Base-by-base conservation (phyloP, 78 protist species). In the Acrasis kona region DNA sequence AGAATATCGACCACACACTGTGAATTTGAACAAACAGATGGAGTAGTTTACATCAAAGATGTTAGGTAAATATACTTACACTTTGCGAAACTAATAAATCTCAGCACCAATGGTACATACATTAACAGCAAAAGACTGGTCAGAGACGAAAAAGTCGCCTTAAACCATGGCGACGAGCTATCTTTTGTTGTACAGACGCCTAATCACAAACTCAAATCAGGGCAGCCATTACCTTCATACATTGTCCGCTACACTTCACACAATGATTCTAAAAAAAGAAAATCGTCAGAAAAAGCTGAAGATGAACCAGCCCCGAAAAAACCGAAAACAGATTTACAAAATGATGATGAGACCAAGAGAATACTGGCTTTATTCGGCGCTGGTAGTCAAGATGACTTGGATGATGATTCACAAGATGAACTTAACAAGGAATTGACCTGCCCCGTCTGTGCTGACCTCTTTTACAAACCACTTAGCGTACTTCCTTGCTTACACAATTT, bases 401-500 rank as follows among this genome's bases (percentile, higher is more conserved):
- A 67, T 67, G 71, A 12, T 34, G n/a, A 12, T 29, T 12, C 68
- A n/a, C 61, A 50, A 50, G 34, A 50, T n/a, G 61, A 50, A 50
- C 19, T 50, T n/a, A 50, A 19, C 38, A 38, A 4, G 6, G 74
- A 36, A 32, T 41, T 84, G 29, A 74, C 77, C 28, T 84, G 88
- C 77, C 72, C 81, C 29, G 73, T 84, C 35, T 84, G 88, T 41
- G 78, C 71, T 41, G 73, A 73, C 12, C 69, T 84, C 2, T 38
- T 84, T 39, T 6, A 84, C 65, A 84, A 84, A 42, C 68, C 83
- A 58, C 5, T 70, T 10, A 68, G 85, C 19, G 28, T 84, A 29
- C 36, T 84, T 2, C 88, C 88, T 32, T 84, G 88, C 40, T 65
- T 84, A 82, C 88, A 84, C 32, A 75, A 74, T 35, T 84, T 79